Conservation (phyloP, 805 yeast species). For the Sugiyamaella americana region DNA sequence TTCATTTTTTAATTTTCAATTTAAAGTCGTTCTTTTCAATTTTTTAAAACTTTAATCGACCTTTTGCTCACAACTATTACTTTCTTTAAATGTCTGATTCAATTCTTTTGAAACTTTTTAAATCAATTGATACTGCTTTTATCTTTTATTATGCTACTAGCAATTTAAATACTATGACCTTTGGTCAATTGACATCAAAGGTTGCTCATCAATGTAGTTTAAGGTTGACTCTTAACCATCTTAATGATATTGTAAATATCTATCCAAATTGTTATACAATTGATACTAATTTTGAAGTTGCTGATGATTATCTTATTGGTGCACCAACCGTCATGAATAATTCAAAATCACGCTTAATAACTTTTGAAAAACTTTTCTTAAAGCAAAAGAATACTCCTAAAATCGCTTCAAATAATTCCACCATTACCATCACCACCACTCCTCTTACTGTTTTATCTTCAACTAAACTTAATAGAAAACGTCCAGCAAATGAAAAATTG, state of each 20-base stretch:
- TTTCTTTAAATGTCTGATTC: too few relatives aligned
- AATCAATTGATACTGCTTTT: constrained; percentile 22
- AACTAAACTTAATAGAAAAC: constrained; percentile 2
- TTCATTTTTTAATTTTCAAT: too few relatives aligned
- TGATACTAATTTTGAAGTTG: constrained; percentile 1
- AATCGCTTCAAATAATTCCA: not conserved
- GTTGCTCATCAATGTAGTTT: constrained; percentile 19
- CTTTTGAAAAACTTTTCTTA: constrained; percentile 2
- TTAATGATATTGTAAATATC: constrained; percentile 21
- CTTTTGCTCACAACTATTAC: too few relatives aligned
- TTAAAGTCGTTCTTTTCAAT: too few relatives aligned
- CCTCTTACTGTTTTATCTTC: not conserved
- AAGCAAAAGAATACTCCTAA: not conserved
- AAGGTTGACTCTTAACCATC: constrained; percentile 15
- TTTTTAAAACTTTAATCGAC: too few relatives aligned
- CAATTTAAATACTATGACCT: constrained; percentile 20
- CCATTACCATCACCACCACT: too few relatives aligned
- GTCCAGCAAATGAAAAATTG: constrained; percentile 8
- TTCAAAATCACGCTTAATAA: not conserved
- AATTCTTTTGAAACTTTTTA: too few relatives aligned
- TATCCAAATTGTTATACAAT: constrained; percentile 24
- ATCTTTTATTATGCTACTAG: constrained; percentile 22
- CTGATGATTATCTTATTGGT: constrained; percentile 2
- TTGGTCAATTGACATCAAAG: constrained; percentile 18
- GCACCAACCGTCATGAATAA: not conserved